Conservation (phyloP, 2,329 filamentous ascomycete genomes). For the Kalmusia sp. region DNA sequence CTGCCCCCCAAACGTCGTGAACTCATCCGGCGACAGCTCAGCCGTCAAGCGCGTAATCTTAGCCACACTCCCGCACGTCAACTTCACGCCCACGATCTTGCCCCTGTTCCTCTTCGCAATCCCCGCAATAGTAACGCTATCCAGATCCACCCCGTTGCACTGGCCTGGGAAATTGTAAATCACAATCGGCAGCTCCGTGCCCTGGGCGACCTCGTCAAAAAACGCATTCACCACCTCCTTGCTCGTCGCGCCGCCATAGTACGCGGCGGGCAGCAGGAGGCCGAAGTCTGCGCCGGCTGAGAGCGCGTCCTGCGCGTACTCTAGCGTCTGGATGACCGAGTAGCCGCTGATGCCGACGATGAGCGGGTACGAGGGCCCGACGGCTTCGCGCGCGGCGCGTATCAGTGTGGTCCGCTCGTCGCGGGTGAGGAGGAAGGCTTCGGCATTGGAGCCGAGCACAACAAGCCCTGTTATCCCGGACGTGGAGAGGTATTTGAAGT, state of each 20-base stretch:
- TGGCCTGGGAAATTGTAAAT: conserved; percentile 78
- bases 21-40: conserved; percentile 59
- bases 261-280: conserved; percentile 53
- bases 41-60: conserved; percentile 71
- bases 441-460: conserved; percentile 56
- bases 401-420: conserved; percentile 51
- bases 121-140: conserved; percentile 68
- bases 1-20: conserved; percentile 75
- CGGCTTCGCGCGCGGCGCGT: conserved; percentile 49
- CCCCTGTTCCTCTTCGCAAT: conserved; percentile 60
- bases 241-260: conserved; percentile 54
- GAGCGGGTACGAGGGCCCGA: conserved; percentile 51
- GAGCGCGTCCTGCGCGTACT: conserved; percentile 51
- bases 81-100: conserved; percentile 74
- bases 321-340: conserved; percentile 52
- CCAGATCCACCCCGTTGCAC: conserved; percentile 70
- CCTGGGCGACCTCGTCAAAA: conserved; percentile 61
- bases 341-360: conserved; percentile 55
- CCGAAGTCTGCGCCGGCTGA: conserved; percentile 52
- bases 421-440: conserved; percentile 55
- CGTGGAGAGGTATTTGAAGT: conserved; percentile 53
- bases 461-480: conserved; percentile 54
- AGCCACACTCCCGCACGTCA: conserved; percentile 77
- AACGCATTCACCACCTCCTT: conserved; percentile 51
- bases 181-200: conserved; percentile 67